Percentiles rank a stretch among this genome's conserved stretches.
These are phyloP conservation scores for Hydnomerulius pinastri DNA, from an alignment of 768 basidiomycete species.

Conservation along the genomic window DNA sequence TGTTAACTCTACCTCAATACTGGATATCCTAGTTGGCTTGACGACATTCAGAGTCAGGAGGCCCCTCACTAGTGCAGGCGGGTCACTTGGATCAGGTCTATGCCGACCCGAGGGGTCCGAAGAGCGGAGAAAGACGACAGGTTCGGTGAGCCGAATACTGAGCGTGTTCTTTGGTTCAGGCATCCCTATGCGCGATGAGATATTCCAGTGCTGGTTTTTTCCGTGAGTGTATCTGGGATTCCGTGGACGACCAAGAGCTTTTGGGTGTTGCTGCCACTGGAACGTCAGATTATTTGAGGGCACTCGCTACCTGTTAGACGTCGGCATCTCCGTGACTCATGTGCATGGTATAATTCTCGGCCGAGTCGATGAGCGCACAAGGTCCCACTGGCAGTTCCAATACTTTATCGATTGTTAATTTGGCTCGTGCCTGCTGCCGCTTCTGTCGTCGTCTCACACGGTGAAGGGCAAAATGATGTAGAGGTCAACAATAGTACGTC, in stretches of 20 bases:
- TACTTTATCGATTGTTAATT: too few relatives aligned
- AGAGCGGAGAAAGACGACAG: conserved; percentile 69
- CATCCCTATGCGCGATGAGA: conserved; percentile 9
- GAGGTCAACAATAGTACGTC: too few relatives aligned
- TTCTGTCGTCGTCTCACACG: too few relatives aligned
- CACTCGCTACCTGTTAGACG: too few relatives aligned
- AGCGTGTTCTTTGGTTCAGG: conserved; percentile 43
- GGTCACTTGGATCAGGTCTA: conserved; percentile 40
- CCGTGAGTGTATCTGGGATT: neutral
- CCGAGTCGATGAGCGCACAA: too few relatives aligned
- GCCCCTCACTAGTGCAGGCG: conserved; percentile 66
- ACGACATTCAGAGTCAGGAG: conserved; percentile 60
- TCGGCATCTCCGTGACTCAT: too few relatives aligned
- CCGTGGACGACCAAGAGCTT: neutral
- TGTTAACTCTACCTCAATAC: conserved; percentile 77
- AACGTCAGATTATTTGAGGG: neutral
- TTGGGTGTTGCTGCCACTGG: too few relatives aligned
- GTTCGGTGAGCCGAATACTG: conserved; percentile 66
- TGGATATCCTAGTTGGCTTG: conserved; percentile 85
- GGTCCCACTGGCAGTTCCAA: too few relatives aligned
- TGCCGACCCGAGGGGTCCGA: conserved; percentile 46
- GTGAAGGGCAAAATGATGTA: too few relatives aligned
- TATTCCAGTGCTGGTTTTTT: neutral
- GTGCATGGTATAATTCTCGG: too few relatives aligned
- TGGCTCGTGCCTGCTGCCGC: too few relatives aligned